phyloP scores from a whole-genome alignment of 2,329 filamentous ascomycete species.

The Juglanconis oblonga region DNA sequence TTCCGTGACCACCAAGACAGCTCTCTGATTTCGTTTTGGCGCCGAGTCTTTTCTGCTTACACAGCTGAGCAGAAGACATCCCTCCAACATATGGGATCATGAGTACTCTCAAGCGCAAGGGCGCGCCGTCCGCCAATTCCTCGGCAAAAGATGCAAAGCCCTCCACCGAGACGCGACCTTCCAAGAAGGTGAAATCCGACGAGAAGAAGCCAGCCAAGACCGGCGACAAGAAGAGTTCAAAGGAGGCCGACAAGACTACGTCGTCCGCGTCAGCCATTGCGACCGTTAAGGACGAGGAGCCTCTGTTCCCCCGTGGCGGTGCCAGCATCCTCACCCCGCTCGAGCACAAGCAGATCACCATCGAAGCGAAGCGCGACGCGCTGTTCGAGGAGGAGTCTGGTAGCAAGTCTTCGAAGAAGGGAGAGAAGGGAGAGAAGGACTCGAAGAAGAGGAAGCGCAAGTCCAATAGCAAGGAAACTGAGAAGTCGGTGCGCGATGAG shows the following conservation, averaged over 20 bases:
- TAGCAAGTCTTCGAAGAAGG: slow-evolving; percentile 42
- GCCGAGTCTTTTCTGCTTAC: background rate
- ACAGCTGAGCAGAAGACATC: background rate
- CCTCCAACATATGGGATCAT: slow-evolving; percentile 35
- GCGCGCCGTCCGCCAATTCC: slow-evolving; percentile 50
- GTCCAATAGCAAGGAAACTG: slow-evolving; percentile 44
- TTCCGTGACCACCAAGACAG: background rate
- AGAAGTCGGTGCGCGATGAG: slow-evolving; percentile 50
- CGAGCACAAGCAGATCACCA: slow-evolving; percentile 93
- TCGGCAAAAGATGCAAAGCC: slow-evolving; percentile 47
- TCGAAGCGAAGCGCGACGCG: slow-evolving; percentile 89
- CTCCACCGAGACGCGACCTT: slow-evolving; percentile 42
- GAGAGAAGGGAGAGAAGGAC: slow-evolving; percentile 38
- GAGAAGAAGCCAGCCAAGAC: slow-evolving; percentile 34
- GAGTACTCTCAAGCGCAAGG: slow-evolving; percentile 58
- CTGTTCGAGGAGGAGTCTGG: slow-evolving; percentile 76
- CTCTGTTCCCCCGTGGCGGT: slow-evolving; percentile 87
- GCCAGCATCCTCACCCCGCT: slow-evolving; percentile 86
- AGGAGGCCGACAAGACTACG: slow-evolving; percentile 20
- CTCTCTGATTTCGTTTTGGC: background rate
- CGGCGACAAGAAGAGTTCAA: slow-evolving; percentile 28
- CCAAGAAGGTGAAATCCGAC: slow-evolving; percentile 44
- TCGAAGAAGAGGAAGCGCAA: slow-evolving; percentile 57
- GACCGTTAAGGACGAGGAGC: slow-evolving; percentile 71
- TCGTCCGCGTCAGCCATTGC: slow-evolving; percentile 32